Percentiles rank a stretch among this genome's conserved stretches.
phyloP scores from a whole-genome alignment of 495 filamentous ascomycete species.

The Lepraria neglecta region DNA sequence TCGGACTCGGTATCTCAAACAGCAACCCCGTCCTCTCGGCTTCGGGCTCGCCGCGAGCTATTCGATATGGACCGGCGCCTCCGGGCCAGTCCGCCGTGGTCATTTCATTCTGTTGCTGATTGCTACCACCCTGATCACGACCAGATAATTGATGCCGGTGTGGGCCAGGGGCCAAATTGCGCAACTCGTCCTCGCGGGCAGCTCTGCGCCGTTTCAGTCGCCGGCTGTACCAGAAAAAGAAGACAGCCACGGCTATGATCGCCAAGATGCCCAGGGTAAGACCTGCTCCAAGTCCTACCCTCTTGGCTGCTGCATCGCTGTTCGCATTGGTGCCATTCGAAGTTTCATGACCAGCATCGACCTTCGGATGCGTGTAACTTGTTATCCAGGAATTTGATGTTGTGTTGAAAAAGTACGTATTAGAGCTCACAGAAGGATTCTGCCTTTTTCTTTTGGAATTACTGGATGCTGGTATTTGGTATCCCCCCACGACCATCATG shows the following conservation, averaged over 20 bases:
- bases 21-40: constrained; percentile 53
- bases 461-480: constrained; percentile 51
- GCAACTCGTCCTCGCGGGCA: constrained; percentile 47
- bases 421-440: constrained; percentile 35
- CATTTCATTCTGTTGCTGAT: constrained; percentile 31
- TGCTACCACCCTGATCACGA: constrained; percentile 13
- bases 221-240: constrained; percentile 54
- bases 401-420: constrained; percentile 68
- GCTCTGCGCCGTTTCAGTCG: constrained; percentile 43
- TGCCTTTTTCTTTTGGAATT: constrained; percentile 37
- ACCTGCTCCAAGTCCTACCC: constrained; percentile 67
- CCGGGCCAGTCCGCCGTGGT: constrained; percentile 13
- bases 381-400: constrained; percentile 65
- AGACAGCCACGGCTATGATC: constrained; percentile 42
- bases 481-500: constrained; percentile 86
- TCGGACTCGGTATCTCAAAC: constrained; percentile 50
- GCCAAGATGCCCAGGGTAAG: constrained; percentile 60
- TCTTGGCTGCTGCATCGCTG: constrained; percentile 40
- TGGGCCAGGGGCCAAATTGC: constrained; percentile 46
- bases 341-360: background rate
- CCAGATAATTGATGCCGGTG: constrained; percentile 37
- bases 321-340: constrained; percentile 14
- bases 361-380: constrained; percentile 56
- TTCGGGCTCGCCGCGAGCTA: constrained; percentile 28
- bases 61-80: constrained; percentile 19